Base-by-base conservation (phyloP, 345 rosid genomes). In the Clausena lansium region DNA sequence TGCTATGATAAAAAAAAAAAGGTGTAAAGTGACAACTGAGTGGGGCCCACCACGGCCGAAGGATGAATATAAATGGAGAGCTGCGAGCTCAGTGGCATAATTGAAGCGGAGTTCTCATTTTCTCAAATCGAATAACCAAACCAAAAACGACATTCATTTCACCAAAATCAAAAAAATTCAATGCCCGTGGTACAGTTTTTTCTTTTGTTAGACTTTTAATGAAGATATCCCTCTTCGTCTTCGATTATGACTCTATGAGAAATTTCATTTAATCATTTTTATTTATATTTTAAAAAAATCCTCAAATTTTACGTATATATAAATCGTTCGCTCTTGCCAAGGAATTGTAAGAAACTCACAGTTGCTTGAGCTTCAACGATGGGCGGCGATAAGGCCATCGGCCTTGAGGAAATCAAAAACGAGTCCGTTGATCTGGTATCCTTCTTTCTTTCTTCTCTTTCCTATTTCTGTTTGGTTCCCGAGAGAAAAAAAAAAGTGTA, bases 361-460 rank as follows among this genome's bases (percentile, higher is more conserved):
- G 22, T 57, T 5, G 62, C 50, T 33, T 24, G 54, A 76, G 79
- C 70, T 27, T 5, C n/a, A 1, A 45, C 1, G 25, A 88, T 88
- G 91, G 74, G 77, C 24, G 64, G 80, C 39, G 83, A 75, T 27
- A 85, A 84, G 76, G 88, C 69, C 58, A 81, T 81, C 86, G 84
- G 87, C 73, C 93, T 92, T 50, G 91, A 89, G 59, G 89, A 89
- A 76, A 87, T 92, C 6, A 92, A 90, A 73, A 86, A 89, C 69
- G 97, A 92, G 88, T 77, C 91, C 54, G 94, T 92, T 78, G 94
- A 92, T 89, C 89, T 92, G 93, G 97, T 89, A 83, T 30, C 13
- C 2, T 38, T 36, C 6, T 17, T 33, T 25, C 36, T 30, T 82
- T 32, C 32, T 69, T 59, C 30, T 71, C 3, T 45, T 11, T 76